These are phyloP conservation scores for Stagonosporopsis cucurbitacearum DNA, from an alignment of 2,329 filamentous ascomycete genomes.

Conservation along the genomic window DNA sequence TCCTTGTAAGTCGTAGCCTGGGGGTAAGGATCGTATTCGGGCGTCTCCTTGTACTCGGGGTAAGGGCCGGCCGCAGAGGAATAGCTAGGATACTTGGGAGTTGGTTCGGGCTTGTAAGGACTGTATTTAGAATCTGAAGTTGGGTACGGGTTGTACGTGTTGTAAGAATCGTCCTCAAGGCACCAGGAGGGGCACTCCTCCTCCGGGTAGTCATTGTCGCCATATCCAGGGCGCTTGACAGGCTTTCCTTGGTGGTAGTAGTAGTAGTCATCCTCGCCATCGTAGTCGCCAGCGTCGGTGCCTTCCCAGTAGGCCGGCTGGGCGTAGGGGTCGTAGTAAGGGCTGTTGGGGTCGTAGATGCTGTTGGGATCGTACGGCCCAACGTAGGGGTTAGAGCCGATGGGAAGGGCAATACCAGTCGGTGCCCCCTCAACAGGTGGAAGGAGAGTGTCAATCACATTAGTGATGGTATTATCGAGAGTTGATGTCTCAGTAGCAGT, in stretches of 20 bases:
- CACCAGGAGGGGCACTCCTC: slow-evolving; percentile 26
- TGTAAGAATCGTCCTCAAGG: slow-evolving; percentile 7
- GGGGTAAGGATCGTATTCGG: slow-evolving; percentile 6
- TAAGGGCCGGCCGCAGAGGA: slow-evolving; percentile 1
- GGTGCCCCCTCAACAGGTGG: background rate
- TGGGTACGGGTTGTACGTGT: slow-evolving; percentile 2
- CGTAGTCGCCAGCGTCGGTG: slow-evolving; percentile 19
- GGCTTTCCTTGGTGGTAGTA: background rate
- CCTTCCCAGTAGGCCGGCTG: slow-evolving; percentile 17
- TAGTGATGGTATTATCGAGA: background rate
- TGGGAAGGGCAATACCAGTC: background rate
- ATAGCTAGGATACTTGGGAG: slow-evolving; percentile 2
- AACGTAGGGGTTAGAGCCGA: slow-evolving; percentile 1
- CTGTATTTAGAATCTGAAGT: slow-evolving; percentile 5
- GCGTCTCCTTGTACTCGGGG: slow-evolving; percentile 2
- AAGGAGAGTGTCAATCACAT: too few species aligned
- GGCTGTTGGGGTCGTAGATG: slow-evolving; percentile 11
- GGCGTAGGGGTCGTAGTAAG: slow-evolving; percentile 10
- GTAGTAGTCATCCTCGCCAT: slow-evolving; percentile 17
- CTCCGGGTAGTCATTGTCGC: slow-evolving; percentile 8
- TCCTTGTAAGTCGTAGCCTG: background rate
- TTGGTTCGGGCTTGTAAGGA: slow-evolving; percentile 8
- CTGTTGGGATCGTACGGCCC: slow-evolving; percentile 4
- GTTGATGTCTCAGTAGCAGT: background rate
- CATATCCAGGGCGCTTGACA: background rate